Evolutionary conservation across 2,329 filamentous ascomycete species (phyloP).

Genomic region (Colletotrichum incanum): DNA sequence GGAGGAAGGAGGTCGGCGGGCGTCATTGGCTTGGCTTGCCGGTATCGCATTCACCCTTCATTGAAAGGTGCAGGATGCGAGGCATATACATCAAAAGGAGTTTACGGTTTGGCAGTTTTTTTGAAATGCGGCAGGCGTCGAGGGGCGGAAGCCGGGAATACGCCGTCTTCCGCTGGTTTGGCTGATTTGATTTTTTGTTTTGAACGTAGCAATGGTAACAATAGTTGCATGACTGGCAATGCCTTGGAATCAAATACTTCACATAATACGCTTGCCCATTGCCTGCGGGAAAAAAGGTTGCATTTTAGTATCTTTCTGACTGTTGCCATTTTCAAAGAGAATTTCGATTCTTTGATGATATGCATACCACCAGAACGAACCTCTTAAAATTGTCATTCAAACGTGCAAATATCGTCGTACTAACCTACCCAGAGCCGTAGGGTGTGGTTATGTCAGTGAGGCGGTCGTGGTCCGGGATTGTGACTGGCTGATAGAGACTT

Average conservation of each 20-base stretch:
- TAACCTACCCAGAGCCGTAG: background rate
- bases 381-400: too few relatives aligned
- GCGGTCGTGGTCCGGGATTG: conserved; percentile 42
- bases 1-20: conserved; percentile 28
- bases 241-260: conserved; percentile 13
- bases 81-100: conserved; percentile 63
- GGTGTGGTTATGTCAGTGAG: conserved; percentile 28
- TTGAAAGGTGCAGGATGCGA: conserved; percentile 46
- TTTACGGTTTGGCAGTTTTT: conserved; percentile 54
- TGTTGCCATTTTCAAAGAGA: too few relatives aligned
- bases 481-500: conserved; percentile 37
- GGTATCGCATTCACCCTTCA: conserved; percentile 31
- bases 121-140: conserved; percentile 33
- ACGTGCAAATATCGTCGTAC: background rate
- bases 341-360: too few relatives aligned
- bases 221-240: conserved; percentile 42
- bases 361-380: background rate
- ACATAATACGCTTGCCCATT: background rate
- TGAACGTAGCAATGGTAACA: conserved; percentile 41
- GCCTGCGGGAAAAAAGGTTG: too few relatives aligned
- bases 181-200: conserved; percentile 43
- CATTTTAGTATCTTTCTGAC: too few relatives aligned
- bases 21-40: conserved; percentile 40
- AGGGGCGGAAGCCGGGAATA: conserved; percentile 25
- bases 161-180: conserved; percentile 27